Conservation (phyloP, 352 stramenopile species). For the Pythium folliculosum region DNA sequence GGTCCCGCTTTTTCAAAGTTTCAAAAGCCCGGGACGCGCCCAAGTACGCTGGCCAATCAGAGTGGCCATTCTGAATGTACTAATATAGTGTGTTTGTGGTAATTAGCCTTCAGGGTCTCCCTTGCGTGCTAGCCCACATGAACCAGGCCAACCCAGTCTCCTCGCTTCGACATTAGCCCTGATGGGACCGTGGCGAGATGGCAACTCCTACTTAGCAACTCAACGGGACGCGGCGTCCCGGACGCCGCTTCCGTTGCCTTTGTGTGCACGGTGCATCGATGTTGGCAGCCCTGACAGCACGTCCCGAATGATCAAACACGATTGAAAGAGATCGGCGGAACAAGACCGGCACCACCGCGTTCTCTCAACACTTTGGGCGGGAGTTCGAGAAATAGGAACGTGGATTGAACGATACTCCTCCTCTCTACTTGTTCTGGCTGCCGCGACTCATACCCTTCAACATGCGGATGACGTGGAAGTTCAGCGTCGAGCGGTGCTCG, state of each 20-base stretch:
- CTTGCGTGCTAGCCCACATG: neutral
- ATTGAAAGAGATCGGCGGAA: too few relatives aligned
- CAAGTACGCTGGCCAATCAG: neutral
- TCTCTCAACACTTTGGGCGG: too few relatives aligned
- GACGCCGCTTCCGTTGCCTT: too few relatives aligned
- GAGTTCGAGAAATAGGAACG: neutral
- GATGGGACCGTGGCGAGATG: too few relatives aligned
- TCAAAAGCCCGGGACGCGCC: constrained; percentile 7
- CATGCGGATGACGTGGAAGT: constrained; percentile 90
- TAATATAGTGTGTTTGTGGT: neutral
- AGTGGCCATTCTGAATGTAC: neutral
- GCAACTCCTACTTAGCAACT: too few relatives aligned
- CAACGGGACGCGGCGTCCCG: too few relatives aligned
- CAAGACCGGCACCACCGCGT: too few relatives aligned
- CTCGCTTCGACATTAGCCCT: too few relatives aligned
- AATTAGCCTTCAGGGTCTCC: neutral
- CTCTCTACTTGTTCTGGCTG: constrained; percentile 26
- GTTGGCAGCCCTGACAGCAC: too few relatives aligned
- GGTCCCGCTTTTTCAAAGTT: constrained; percentile 7
- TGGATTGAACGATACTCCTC: constrained; percentile 11
- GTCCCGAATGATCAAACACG: neutral
- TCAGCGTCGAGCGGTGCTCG: constrained; percentile 82
- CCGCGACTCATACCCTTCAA: constrained; percentile 66
- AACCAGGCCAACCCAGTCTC: too few relatives aligned
- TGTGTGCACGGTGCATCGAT: too few relatives aligned